Percentiles rank a stretch among this genome's conserved stretches.
phyloP scores from a whole-genome alignment of 768 basidiomycete species.

The Suillus paluster region DNA sequence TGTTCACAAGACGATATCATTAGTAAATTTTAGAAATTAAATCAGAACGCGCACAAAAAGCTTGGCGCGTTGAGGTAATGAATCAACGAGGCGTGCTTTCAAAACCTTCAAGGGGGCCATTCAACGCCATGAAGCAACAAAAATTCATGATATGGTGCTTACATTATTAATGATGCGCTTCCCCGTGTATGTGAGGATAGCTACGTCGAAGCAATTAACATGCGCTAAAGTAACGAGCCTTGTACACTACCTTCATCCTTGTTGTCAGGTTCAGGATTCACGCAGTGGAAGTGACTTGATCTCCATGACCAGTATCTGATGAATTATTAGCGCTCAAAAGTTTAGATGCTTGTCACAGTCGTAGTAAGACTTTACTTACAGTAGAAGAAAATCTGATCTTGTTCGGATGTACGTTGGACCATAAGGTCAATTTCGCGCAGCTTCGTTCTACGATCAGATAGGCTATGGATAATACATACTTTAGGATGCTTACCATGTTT shows the following conservation, averaged over 20 bases:
- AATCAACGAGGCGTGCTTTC: slow-evolving; percentile 25
- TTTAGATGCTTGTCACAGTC: no score
- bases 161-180: slow-evolving; percentile 30
- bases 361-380: slow-evolving; percentile 3
- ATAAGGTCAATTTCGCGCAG: slow-evolving; percentile 8
- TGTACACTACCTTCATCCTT: slow-evolving; percentile 51
- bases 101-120: slow-evolving; percentile 22
- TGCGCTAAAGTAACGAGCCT: background rate
- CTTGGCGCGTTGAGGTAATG: slow-evolving; percentile 29
- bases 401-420: background rate
- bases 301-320: slow-evolving; percentile 54
- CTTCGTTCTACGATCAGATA: background rate
- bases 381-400: slow-evolving; percentile 15
- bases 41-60: slow-evolving; percentile 26
- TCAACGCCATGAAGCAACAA: background rate
- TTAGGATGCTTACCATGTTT: slow-evolving; percentile 10
- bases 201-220: slow-evolving; percentile 11
- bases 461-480: background rate
- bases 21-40: background rate
- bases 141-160: slow-evolving; percentile 26
- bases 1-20: slow-evolving; percentile 7
- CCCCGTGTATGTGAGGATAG: slow-evolving; percentile 15
- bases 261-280: slow-evolving; percentile 53
- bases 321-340: background rate
- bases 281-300: slow-evolving; percentile 49